These are phyloP conservation scores for Candida dajiaensis DNA, from an alignment of 805 yeast genomes.

Conservation along the genomic window DNA sequence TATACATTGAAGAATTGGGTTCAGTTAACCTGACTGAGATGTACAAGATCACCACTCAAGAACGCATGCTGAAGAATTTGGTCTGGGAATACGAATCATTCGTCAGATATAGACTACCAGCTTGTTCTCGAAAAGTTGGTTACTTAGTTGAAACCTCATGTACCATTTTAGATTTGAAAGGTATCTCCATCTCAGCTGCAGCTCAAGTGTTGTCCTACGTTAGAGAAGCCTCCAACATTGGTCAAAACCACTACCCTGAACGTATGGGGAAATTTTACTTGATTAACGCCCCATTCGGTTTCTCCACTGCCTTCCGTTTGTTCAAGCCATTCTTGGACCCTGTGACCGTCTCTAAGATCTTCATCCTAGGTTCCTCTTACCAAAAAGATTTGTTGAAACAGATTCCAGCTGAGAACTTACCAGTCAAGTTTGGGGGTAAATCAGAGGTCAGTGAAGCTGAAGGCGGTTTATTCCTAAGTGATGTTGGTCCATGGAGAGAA, in stretches of 20 bases:
- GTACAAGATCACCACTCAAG: slow-evolving; percentile 91
- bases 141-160: slow-evolving; percentile 89
- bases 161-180: slow-evolving; percentile 92
- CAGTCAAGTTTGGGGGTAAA: slow-evolving; percentile 83
- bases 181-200: slow-evolving; percentile 80
- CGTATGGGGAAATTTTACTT: slow-evolving; percentile 97
- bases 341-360: slow-evolving; percentile 92
- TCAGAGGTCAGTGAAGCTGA: slow-evolving; percentile 60
- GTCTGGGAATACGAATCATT: slow-evolving; percentile 98
- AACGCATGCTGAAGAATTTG: slow-evolving; percentile 90
- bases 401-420: slow-evolving; percentile 90
- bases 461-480: slow-evolving; percentile 82
- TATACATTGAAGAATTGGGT: slow-evolving; percentile 91
- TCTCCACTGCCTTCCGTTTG: slow-evolving; percentile 85
- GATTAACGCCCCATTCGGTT: slow-evolving; percentile 96
- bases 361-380: slow-evolving; percentile 76
- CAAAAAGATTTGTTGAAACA: slow-evolving; percentile 81
- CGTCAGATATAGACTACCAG: slow-evolving; percentile 79
- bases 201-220: slow-evolving; percentile 83
- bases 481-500: slow-evolving; percentile 98
- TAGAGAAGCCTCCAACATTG: slow-evolving; percentile 87
- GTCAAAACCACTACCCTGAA: slow-evolving; percentile 97
- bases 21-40: slow-evolving; percentile 82
- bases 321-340: slow-evolving; percentile 96
- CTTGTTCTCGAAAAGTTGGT: slow-evolving; percentile 82